Conservation (phyloP, 108 stramenopile species). For the Nannochloropsis salina region DNA sequence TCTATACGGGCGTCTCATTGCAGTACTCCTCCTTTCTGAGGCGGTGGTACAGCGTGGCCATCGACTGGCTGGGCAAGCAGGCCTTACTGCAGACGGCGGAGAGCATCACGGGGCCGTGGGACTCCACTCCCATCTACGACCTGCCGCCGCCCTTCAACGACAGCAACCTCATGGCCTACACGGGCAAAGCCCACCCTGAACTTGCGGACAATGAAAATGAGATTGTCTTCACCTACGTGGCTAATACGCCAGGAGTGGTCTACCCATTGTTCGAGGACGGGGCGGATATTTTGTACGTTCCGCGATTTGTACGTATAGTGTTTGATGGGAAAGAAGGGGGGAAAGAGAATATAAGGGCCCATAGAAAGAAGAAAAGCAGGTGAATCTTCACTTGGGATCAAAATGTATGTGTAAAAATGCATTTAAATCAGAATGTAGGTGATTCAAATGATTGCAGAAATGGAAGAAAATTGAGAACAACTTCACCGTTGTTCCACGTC, state of each 20-base stretch:
- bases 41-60: not conserved
- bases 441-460: not conserved
- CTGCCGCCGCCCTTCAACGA: not conserved
- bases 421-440: not conserved
- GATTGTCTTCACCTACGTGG: constrained; percentile 9
- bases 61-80: not conserved
- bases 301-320: not conserved
- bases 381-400: not conserved
- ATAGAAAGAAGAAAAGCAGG: not conserved
- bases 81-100: not conserved
- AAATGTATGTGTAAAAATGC: not conserved
- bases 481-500: no score
- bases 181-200: constrained; percentile 19
- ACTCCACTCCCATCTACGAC: not conserved
- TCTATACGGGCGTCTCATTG: not conserved
- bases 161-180: not conserved
- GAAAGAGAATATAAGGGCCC: not conserved
- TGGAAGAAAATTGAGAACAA: not conserved
- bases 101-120: not conserved
- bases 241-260: not conserved
- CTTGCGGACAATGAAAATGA: not conserved
- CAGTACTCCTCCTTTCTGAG: not conserved
- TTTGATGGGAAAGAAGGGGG: not conserved
- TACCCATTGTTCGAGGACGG: constrained; percentile 7
- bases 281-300: not conserved